A percentile compares a stretch with the other conserved stretches of the same genome.
Evolutionary conservation across 176 grass and related monocot species (phyloP).

Genomic region (Ananas comosus): DNA sequence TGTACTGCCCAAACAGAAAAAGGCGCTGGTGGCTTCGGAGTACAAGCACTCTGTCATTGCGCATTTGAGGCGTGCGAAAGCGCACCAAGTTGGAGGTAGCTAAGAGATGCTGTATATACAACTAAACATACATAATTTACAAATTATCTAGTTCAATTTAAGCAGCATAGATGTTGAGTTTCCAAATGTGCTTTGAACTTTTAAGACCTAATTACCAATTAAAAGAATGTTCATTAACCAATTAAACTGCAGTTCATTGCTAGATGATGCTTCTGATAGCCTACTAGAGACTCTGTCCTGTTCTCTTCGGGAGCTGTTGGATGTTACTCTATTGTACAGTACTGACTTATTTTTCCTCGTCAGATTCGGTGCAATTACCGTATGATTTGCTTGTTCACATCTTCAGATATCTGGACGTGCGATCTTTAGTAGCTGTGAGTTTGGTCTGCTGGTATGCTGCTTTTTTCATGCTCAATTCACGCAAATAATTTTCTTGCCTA

Average conservation of each 20-base stretch:
- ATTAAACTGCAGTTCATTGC: too few relatives aligned
- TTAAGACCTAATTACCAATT: too few relatives aligned
- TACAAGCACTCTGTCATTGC: constrained; percentile 60
- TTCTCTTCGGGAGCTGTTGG: neutral
- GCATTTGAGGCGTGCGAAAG: constrained; percentile 61
- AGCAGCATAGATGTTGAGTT: neutral
- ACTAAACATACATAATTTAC: neutral
- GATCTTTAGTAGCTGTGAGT: constrained; percentile 52
- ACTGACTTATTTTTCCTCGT: constrained; percentile 19
- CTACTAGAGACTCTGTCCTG: neutral
- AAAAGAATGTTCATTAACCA: too few relatives aligned
- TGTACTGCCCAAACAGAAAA: constrained; percentile 76
- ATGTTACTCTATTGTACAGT: neutral
- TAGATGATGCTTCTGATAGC: too few relatives aligned
- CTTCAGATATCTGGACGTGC: constrained; percentile 75
- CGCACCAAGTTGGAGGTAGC: constrained; percentile 38
- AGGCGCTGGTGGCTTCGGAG: constrained; percentile 58
- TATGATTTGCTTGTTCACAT: constrained; percentile 67
- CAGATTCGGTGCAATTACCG: constrained; percentile 50
- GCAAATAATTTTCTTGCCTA: constrained; percentile 5
- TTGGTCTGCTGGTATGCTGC: constrained; percentile 68
- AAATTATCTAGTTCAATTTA: neutral
- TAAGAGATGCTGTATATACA: neutral
- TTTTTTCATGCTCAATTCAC: neutral
- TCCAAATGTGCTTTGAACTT: too few relatives aligned